Conservation (phyloP, 352 stramenopile species). For the Phytophthora litchii region DNA sequence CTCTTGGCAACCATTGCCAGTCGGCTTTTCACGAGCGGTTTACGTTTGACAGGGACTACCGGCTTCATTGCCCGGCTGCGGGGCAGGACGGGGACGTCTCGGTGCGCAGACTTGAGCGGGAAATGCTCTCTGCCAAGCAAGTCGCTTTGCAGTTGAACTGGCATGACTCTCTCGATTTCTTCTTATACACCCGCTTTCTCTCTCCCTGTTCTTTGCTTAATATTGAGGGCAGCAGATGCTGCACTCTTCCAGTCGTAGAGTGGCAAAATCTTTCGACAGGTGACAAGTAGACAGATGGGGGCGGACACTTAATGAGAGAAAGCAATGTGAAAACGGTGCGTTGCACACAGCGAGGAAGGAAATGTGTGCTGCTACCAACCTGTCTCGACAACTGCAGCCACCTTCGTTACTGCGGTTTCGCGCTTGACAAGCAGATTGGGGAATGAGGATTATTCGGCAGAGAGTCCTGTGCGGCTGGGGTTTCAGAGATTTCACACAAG, state of each 20-base stretch:
- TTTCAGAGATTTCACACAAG: background rate
- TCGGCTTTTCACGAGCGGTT: slow-evolving; percentile 66
- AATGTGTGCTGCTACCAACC: slow-evolving; percentile 32
- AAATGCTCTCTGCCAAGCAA: slow-evolving; percentile 38
- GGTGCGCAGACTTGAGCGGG: slow-evolving; percentile 24
- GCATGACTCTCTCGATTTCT: slow-evolving; percentile 28
- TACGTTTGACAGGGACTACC: slow-evolving; percentile 35
- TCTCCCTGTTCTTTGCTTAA: slow-evolving; percentile 29
- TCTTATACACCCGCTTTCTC: slow-evolving; percentile 17
- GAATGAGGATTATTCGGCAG: slow-evolving; percentile 30
- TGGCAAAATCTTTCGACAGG: slow-evolving; percentile 19
- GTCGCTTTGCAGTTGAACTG: slow-evolving; percentile 32
- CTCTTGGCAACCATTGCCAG: slow-evolving; percentile 45
- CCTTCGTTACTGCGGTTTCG: slow-evolving; percentile 32
- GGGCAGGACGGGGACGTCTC: slow-evolving; percentile 27
- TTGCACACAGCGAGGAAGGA: slow-evolving; percentile 23
- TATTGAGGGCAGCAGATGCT: slow-evolving; percentile 29
- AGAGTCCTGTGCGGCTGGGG: slow-evolving; percentile 27
- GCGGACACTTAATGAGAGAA: slow-evolving; percentile 6
- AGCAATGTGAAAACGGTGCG: slow-evolving; percentile 10
- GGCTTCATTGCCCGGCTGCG: slow-evolving; percentile 28
- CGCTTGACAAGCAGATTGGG: slow-evolving; percentile 23
- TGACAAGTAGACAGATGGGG: slow-evolving; percentile 28
- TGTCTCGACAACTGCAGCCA: slow-evolving; percentile 31
- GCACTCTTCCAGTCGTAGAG: background rate